Evolutionary conservation across 2,329 filamentous ascomycete genomes (phyloP).

Genomic region (Aspergillus sp.): DNA sequence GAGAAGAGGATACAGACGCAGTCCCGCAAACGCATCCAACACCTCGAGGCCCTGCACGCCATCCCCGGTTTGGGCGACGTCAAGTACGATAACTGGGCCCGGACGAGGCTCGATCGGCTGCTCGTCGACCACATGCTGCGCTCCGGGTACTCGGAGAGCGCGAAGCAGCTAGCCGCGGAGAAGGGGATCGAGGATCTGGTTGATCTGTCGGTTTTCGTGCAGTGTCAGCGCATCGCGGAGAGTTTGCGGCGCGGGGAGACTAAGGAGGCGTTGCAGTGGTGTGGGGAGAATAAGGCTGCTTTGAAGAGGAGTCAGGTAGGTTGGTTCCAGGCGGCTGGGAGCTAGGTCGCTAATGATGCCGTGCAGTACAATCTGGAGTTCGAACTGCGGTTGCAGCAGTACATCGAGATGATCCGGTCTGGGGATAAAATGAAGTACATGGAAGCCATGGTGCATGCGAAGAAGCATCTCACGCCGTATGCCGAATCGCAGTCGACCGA

Average conservation of each 20-base stretch:
- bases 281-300: conserved; percentile 84
- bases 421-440: conserved; percentile 54
- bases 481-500: conserved; percentile 58
- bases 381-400: conserved; percentile 86
- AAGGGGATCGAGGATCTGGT: conserved; percentile 72
- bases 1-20: conserved; percentile 68
- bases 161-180: conserved; percentile 62
- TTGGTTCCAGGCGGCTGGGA: too few species aligned
- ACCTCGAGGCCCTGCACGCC: conserved; percentile 70
- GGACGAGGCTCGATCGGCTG: conserved; percentile 68
- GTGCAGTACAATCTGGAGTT: conserved; percentile 74
- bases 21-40: conserved; percentile 64
- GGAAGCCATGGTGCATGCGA: conserved; percentile 74
- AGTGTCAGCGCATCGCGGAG: conserved; percentile 68
- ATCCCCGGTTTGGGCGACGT: conserved; percentile 80
- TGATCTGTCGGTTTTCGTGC: conserved; percentile 78
- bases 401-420: conserved; percentile 76
- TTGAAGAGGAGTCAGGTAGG: conserved; percentile 75
- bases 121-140: conserved; percentile 88
- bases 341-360: conserved; percentile 3
- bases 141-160: conserved; percentile 70
- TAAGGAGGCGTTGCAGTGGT: conserved; percentile 77
- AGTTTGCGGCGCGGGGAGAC: conserved; percentile 63
- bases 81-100: conserved; percentile 86
- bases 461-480: conserved; percentile 67